Percentiles rank a stretch among this genome's conserved stretches.
Conservation (phyloP, 73 alveolate species). For the Diophrys appendiculata region DNA sequence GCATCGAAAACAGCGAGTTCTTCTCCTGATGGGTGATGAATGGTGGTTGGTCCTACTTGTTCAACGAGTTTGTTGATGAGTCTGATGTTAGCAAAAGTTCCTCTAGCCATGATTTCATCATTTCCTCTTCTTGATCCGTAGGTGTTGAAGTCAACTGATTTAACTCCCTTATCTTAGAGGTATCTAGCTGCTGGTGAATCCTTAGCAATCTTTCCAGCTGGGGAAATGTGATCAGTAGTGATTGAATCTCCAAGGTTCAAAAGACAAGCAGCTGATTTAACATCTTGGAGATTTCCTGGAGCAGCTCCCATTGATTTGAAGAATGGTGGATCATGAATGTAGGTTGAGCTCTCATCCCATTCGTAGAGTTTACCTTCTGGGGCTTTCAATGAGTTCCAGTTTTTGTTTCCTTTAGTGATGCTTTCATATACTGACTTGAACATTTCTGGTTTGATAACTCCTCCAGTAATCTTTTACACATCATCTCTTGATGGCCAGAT, state of each 20-base stretch:
- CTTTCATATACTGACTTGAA: slow-evolving; percentile 50
- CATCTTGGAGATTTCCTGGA: slow-evolving; percentile 54
- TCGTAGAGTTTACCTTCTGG: slow-evolving; percentile 54
- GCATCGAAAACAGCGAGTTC: slow-evolving; percentile 81
- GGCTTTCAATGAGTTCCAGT: slow-evolving; percentile 73
- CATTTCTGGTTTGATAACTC: slow-evolving; percentile 67
- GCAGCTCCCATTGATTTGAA: slow-evolving; percentile 56
- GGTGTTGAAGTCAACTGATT: slow-evolving; percentile 77
- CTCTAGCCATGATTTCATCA: slow-evolving; percentile 89
- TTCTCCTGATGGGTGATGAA: slow-evolving; percentile 77
- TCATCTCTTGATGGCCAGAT: slow-evolving; percentile 84
- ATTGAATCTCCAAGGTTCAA: slow-evolving; percentile 82
- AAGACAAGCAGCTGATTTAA: slow-evolving; percentile 60
- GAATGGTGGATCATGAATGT: slow-evolving; percentile 88
- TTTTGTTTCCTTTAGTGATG: slow-evolving; percentile 63
- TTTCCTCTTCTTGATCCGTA: slow-evolving; percentile 94
- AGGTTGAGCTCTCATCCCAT: slow-evolving; percentile 71
- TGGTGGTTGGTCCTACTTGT: slow-evolving; percentile 81
- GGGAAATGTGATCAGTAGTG: slow-evolving; percentile 89
- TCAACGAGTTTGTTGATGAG: slow-evolving; percentile 72
- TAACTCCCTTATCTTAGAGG: slow-evolving; percentile 69
- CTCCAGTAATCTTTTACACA: slow-evolving; percentile 47
- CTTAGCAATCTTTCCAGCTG: slow-evolving; percentile 89
- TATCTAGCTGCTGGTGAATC: slow-evolving; percentile 66
- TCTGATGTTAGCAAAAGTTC: slow-evolving; percentile 89